Conservation (phyloP, 176 grass and related monocot genomes). For the Oropetium thomaeum region DNA sequence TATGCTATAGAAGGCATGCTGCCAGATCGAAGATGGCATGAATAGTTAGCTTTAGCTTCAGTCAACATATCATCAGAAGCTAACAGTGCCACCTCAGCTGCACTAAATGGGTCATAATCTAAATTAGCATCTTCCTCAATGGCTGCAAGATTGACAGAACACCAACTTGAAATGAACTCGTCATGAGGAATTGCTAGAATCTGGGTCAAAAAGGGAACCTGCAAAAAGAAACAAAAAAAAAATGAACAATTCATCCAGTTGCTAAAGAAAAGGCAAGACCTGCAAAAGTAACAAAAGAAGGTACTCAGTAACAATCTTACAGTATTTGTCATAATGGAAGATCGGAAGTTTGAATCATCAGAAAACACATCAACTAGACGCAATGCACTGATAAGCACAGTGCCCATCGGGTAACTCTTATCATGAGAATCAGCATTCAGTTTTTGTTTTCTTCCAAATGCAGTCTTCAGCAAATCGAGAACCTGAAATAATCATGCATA, state of each 20-base stretch:
- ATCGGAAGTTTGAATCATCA: slow-evolving; percentile 95
- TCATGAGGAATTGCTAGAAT: slow-evolving; percentile 78
- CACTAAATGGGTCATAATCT: slow-evolving; percentile 82
- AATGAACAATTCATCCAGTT: background rate
- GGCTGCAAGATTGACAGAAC: slow-evolving; percentile 67
- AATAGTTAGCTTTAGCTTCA: slow-evolving; percentile 58
- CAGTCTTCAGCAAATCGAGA: slow-evolving; percentile 84
- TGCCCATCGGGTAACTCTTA: slow-evolving; percentile 72
- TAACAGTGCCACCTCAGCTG: slow-evolving; percentile 62
- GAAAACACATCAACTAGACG: slow-evolving; percentile 92
- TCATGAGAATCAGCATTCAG: slow-evolving; percentile 39
- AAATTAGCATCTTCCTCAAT: slow-evolving; percentile 87
- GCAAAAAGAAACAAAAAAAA: slow-evolving; percentile 30
- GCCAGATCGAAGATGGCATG: slow-evolving; percentile 51
- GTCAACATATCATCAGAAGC: slow-evolving; percentile 42
- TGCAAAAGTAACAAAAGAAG: background rate
- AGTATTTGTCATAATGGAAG: slow-evolving; percentile 77
- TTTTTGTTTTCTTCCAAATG: slow-evolving; percentile 68
- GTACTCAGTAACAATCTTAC: slow-evolving; percentile 47
- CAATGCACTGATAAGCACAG: slow-evolving; percentile 81
- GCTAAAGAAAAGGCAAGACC: slow-evolving; percentile 23
- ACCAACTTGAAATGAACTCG: slow-evolving; percentile 80
- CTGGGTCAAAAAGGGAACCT: slow-evolving; percentile 92
- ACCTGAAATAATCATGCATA: slow-evolving; percentile 47
- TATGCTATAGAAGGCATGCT: slow-evolving; percentile 62